phyloP scores from a whole-genome alignment of 371 early-diverging fungal genomes.

The Circinella minor region DNA sequence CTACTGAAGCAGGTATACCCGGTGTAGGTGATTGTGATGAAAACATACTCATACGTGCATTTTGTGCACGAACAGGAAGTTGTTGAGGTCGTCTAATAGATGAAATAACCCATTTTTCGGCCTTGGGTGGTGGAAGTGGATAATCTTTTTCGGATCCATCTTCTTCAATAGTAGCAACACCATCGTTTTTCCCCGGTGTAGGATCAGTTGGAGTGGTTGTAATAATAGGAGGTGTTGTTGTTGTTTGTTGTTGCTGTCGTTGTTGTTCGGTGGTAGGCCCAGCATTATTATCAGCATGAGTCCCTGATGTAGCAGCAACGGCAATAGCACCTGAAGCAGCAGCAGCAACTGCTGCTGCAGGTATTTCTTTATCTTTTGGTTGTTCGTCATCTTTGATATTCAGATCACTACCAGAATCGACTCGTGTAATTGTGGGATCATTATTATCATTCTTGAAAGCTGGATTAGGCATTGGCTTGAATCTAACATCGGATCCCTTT shows the following conservation, averaged over 20 bases:
- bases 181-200: background rate
- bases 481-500: constrained; percentile 5
- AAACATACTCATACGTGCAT: constrained; percentile 29
- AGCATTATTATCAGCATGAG: background rate
- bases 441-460: constrained; percentile 7
- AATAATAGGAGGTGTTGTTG: background rate
- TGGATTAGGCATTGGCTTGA: constrained; percentile 26
- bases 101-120: constrained; percentile 57
- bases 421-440: background rate
- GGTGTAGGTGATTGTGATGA: background rate
- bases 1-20: background rate
- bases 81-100: constrained; percentile 53
- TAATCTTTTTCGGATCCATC: constrained; percentile 23
- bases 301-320: background rate
- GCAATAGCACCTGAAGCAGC: background rate
- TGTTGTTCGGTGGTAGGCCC: background rate
- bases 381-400: background rate
- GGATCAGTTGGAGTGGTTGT: background rate
- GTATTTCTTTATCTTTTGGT: background rate
- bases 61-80: constrained; percentile 40
- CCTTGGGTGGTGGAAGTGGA: constrained; percentile 37
- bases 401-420: constrained; percentile 17
- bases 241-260: background rate
- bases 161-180: constrained; percentile 14
- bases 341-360: background rate